phyloP scores from a whole-genome alignment of 768 basidiomycete species.

The Rhizopogon rudus region DNA sequence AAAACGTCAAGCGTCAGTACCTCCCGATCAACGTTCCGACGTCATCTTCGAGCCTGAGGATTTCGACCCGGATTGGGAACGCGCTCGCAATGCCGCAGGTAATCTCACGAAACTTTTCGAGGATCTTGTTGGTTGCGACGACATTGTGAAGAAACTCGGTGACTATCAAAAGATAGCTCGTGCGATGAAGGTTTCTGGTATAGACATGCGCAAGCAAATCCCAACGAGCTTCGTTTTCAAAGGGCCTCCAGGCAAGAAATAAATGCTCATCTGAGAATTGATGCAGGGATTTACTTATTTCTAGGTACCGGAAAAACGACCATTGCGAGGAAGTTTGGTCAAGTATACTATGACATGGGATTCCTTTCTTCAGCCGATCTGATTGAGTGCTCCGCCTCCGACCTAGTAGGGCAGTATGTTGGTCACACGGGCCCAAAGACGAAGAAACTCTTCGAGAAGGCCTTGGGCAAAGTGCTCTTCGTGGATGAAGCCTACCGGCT shows the following conservation, averaged over 20 bases:
- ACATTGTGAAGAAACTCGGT: constrained; percentile 44
- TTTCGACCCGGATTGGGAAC: constrained; percentile 60
- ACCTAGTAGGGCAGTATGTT: constrained; percentile 64
- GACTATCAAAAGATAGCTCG: constrained; percentile 48
- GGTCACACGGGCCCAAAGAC: constrained; percentile 73
- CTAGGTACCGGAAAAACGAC: constrained; percentile 64
- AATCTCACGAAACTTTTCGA: constrained; percentile 56
- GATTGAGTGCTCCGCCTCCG: constrained; percentile 63
- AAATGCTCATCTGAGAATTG: not conserved
- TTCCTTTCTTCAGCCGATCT: constrained; percentile 48
- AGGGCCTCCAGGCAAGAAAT: constrained; percentile 56
- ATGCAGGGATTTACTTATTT: not conserved
- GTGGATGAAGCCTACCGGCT: constrained; percentile 71
- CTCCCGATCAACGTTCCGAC: constrained; percentile 14
- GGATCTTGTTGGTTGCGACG: constrained; percentile 58
- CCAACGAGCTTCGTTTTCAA: constrained; percentile 69
- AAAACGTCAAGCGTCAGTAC: constrained; percentile 28
- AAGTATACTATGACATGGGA: constrained; percentile 63
- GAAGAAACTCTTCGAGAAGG: constrained; percentile 53
- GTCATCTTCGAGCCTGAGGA: constrained; percentile 40
- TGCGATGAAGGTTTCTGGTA: constrained; percentile 33
- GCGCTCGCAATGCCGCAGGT: constrained; percentile 37
- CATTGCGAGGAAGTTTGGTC: constrained; percentile 54
- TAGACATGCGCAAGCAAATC: constrained; percentile 45
- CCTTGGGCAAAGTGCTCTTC: constrained; percentile 63